Evolutionary conservation across 1,284 basidiomycete species (phyloP).

Genomic region (Cutaneotrichosporon dermatis): DNA sequence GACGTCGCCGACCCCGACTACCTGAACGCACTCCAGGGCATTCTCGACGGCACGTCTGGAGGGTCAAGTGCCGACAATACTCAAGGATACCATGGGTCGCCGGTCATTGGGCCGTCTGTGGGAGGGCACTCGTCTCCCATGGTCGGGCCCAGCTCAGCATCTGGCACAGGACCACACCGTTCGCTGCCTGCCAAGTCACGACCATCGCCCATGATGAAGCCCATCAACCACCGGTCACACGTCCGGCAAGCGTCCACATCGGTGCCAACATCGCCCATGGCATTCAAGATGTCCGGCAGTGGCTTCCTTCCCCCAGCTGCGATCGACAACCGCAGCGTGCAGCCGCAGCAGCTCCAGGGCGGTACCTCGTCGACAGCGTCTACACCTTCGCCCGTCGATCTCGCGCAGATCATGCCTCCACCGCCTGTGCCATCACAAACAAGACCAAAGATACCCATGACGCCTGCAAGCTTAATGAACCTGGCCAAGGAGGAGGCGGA

Average conservation of each 20-base stretch:
- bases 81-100: slow-evolving; percentile 13
- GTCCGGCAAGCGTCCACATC: slow-evolving; percentile 12
- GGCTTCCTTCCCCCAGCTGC: slow-evolving; percentile 39
- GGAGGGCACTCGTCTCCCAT: not conserved
- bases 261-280: slow-evolving; percentile 31
- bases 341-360: slow-evolving; percentile 14
- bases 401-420: slow-evolving; percentile 59
- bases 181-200: slow-evolving; percentile 38
- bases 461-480: slow-evolving; percentile 82
- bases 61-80: not conserved
- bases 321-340: slow-evolving; percentile 34
- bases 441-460: slow-evolving; percentile 60
- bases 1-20: slow-evolving; percentile 43
- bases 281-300: slow-evolving; percentile 21
- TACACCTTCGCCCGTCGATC: slow-evolving; percentile 75
- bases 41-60: slow-evolving; percentile 22
- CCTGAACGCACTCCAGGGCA: slow-evolving; percentile 33
- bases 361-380: slow-evolving; percentile 58
- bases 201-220: slow-evolving; percentile 49
- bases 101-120: slow-evolving; percentile 8
- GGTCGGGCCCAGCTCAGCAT: slow-evolving; percentile 6
- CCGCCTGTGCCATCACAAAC: slow-evolving; percentile 47
- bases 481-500: slow-evolving; percentile 45
- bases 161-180: slow-evolving; percentile 40
- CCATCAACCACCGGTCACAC: slow-evolving; percentile 36